Evolutionary conservation across 2,329 filamentous ascomycete genomes (phyloP).

Genomic region (Scleromitrula shiraiana): DNA sequence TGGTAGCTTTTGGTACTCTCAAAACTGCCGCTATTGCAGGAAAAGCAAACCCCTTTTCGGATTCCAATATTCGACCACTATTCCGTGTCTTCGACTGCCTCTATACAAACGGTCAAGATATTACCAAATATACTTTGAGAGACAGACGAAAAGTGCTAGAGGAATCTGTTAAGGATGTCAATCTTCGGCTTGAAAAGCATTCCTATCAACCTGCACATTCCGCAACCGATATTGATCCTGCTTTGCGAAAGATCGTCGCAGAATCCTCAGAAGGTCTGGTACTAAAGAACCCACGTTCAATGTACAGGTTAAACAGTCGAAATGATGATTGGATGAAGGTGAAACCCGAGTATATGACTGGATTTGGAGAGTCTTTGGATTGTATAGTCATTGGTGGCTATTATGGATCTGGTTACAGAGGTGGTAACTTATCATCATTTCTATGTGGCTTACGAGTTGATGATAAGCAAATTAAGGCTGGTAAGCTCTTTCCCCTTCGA

Average conservation of each 20-base stretch:
- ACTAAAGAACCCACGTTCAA: constrained; percentile 83
- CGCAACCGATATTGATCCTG: constrained; percentile 66
- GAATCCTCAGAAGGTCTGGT: constrained; percentile 86
- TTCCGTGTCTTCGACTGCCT: constrained; percentile 88
- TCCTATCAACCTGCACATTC: constrained; percentile 57
- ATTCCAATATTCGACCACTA: constrained; percentile 59
- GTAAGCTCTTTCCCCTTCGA: neutral
- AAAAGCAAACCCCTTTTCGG: constrained; percentile 61
- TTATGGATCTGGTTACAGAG: constrained; percentile 79
- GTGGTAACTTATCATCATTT: constrained; percentile 76
- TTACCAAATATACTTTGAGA: constrained; percentile 75
- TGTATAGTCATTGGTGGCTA: constrained; percentile 87
- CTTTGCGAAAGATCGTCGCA: constrained; percentile 74
- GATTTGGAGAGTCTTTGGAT: constrained; percentile 89
- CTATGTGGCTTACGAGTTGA: constrained; percentile 80
- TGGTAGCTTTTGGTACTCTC: constrained; percentile 83
- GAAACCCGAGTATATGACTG: constrained; percentile 96
- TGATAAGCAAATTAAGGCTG: constrained; percentile 5
- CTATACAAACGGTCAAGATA: constrained; percentile 70
- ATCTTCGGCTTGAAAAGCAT: constrained; percentile 78
- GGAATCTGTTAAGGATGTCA: constrained; percentile 59
- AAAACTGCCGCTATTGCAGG: constrained; percentile 84
- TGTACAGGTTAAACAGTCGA: constrained; percentile 79
- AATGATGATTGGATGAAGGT: constrained; percentile 98
- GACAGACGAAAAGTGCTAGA: constrained; percentile 72